Evolutionary conservation across 106 monocot species (phyloP).

Genomic region (Dendrobium huoshanense): DNA sequence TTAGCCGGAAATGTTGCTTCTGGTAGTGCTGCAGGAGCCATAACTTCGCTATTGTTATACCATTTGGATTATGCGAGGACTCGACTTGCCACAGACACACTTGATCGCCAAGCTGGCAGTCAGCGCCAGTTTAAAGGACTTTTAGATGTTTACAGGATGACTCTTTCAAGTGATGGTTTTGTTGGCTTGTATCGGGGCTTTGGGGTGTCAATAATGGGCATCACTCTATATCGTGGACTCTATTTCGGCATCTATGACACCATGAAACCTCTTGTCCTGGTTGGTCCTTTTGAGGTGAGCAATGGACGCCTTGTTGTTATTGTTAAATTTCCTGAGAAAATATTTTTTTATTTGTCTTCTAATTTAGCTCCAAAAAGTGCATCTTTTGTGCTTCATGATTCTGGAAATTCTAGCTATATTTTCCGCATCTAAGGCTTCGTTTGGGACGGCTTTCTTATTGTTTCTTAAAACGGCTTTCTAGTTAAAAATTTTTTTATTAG

Average conservation of each 20-base stretch:
- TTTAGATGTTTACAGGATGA: constrained; percentile 82
- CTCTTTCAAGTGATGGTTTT: constrained; percentile 71
- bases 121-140: constrained; percentile 73
- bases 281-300: constrained; percentile 78
- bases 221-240: constrained; percentile 85
- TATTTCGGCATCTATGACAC: constrained; percentile 96
- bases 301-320: neutral
- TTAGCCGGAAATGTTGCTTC: constrained; percentile 80
- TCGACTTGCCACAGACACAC: constrained; percentile 71
- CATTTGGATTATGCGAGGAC: constrained; percentile 94
- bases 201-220: constrained; percentile 76
- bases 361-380: neutral
- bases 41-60: constrained; percentile 70
- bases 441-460: too few relatives aligned
- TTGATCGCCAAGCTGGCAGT: constrained; percentile 35
- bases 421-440: neutral
- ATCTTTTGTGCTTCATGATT: neutral
- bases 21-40: constrained; percentile 89
- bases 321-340: neutral
- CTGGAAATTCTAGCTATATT: neutral
- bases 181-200: constrained; percentile 86
- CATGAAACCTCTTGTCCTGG: constrained; percentile 73
- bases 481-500: too few relatives aligned
- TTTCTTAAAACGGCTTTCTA: too few relatives aligned
- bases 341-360: neutral